These are phyloP conservation scores for Pyricularia grisea DNA, from an alignment of 2,329 filamentous ascomycete genomes.

Conservation along the genomic window DNA sequence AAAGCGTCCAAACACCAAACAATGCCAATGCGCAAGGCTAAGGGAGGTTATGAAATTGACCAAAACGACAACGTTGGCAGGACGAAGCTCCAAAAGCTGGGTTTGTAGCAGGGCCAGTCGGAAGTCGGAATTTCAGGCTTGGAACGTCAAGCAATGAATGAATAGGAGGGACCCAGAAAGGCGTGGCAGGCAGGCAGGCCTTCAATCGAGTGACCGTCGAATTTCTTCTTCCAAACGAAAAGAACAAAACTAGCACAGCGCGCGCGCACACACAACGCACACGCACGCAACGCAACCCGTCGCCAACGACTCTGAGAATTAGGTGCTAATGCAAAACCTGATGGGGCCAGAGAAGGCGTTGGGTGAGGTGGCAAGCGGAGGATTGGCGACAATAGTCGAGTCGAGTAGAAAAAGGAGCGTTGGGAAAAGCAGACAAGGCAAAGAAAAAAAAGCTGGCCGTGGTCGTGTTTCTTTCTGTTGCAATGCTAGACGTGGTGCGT, in stretches of 20 bases:
- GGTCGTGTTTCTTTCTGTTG: not conserved
- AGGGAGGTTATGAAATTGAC: not conserved
- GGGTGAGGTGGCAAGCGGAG: not conserved
- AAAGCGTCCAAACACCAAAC: not conserved
- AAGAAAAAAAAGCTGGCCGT: slow-evolving; percentile 2
- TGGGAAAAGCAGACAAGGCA: not conserved
- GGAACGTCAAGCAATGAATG: not conserved
- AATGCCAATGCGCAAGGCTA: not conserved
- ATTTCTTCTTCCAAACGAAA: not conserved
- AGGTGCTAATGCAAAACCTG: not conserved
- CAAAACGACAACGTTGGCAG: not conserved
- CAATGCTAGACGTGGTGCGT: not conserved
- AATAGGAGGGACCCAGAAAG: not conserved
- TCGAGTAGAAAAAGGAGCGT: slow-evolving; percentile 2
- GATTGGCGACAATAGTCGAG: not conserved
- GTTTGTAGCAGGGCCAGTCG: not conserved
- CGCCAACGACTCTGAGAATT: not conserved
- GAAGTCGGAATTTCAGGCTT: not conserved
- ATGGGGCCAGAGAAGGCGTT: not conserved
- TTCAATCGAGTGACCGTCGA: not conserved
- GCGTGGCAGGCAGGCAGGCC: not conserved
- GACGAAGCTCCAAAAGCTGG: not conserved
- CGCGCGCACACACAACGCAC: not conserved
- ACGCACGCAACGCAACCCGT: not conserved
- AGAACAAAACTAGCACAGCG: not conserved